Evolutionary conservation across 2,329 filamentous ascomycete genomes (phyloP), one percentile per base, ranked within the genome.

Genomic region (Pseudopyrenochaeta lycopersici): DNA sequence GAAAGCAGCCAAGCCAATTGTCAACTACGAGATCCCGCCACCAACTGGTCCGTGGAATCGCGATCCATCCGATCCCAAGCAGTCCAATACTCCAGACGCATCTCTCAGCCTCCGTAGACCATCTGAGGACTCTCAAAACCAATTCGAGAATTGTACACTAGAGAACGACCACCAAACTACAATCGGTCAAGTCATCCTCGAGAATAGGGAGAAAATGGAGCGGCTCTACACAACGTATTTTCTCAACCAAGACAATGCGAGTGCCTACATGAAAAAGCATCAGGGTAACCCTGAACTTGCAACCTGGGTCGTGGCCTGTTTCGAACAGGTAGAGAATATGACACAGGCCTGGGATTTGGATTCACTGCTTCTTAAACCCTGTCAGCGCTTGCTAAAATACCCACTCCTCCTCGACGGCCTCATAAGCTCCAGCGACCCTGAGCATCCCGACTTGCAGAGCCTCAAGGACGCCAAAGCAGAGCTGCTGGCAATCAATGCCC

Each of bases 341-440:
- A 99, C 95, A 0, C 87, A 88, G 21, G 94, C 95, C 0, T 99
- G 95, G 95, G 91, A 96, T 74, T 77, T 99, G 56, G 93, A 97
- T 74, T 96, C 95, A 0, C 82, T 99, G n/a, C 84, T 99, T 17
- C 94, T 99, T 71, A 99, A 99, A 76, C 95, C 95, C 1, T 93
- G 96, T 74, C 95, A 99, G 77, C 87, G 95, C 42, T 89, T 98
- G 58, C 88, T 94, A 30, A 97, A 97, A 70, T 99, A 98, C 70
- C 92, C 92, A 3, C 88, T 97, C 40, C 81, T 99, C 35, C 85
- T 99, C 39, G 86, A 88, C 30, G 88, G 92, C 51, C 81, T 99
- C 10, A 81, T 96, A 20, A 88, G 92, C 58, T 85, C 89, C 51
- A 98, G 94, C 0, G 89, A 91, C 0, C 77, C 83, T 9, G 88